A percentile compares a stretch with the other conserved stretches of the same genome.
Evolutionary conservation across 345 rosid genomes (phyloP).

Genomic region (Eucalyptus polybractea): DNA sequence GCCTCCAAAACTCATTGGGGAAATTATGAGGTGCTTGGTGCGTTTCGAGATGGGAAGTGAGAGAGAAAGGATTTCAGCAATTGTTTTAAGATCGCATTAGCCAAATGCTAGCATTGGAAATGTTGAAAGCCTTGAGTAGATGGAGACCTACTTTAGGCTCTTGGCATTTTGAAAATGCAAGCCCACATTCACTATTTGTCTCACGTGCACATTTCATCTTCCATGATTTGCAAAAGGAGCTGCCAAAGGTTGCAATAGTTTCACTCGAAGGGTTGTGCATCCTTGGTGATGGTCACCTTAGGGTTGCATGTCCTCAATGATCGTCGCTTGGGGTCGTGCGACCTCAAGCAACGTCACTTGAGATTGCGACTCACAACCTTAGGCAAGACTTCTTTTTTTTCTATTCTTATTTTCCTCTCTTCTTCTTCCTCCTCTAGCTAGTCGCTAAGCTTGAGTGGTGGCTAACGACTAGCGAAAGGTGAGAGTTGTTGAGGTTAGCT

Average conservation of each 20-base stretch:
- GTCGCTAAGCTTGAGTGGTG: accelerated
- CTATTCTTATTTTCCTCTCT: too few relatives aligned
- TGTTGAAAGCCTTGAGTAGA: accelerated
- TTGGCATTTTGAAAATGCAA: accelerated
- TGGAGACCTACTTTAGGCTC: too few relatives aligned
- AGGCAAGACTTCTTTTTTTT: too few relatives aligned
- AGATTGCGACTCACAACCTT: too few relatives aligned
- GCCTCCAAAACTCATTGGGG: accelerated
- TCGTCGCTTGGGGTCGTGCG: accelerated
- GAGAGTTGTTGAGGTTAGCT: accelerated
- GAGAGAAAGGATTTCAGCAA: accelerated
- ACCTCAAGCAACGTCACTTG: accelerated
- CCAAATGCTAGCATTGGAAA: too few relatives aligned
- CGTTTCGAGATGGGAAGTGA: accelerated
- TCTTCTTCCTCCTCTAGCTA: accelerated
- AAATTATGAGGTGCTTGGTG: too few relatives aligned
- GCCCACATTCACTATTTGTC: too few relatives aligned
- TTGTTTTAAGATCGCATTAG: accelerated
- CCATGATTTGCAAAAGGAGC: too few relatives aligned
- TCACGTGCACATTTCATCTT: accelerated
- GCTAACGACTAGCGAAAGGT: accelerated
- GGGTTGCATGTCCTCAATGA: accelerated
- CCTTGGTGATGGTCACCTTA: accelerated
- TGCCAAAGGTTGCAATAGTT: accelerated
- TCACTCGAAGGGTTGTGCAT: too few relatives aligned